Conservation (phyloP, 208 protist genomes). For the Leishmania martiniquensis region DNA sequence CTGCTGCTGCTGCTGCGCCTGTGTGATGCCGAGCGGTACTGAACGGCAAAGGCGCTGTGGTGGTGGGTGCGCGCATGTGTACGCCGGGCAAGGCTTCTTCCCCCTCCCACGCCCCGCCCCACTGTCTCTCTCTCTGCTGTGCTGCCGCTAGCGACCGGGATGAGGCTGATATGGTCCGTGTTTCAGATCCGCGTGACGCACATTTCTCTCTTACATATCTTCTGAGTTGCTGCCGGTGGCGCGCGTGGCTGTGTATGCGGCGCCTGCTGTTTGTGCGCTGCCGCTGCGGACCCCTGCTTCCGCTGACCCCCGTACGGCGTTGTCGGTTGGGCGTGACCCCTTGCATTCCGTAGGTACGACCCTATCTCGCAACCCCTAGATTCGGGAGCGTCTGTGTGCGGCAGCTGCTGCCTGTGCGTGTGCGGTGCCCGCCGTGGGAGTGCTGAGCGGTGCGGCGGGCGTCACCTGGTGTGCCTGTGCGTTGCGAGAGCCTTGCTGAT, state of each 20-base stretch:
- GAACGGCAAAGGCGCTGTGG: conserved; percentile 6
- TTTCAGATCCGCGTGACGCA: conserved; percentile 77
- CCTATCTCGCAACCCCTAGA: conserved; percentile 60
- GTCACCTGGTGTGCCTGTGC: not conserved
- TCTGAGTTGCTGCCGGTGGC: conserved; percentile 35
- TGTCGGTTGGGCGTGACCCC: conserved; percentile 48
- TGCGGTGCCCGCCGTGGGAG: too few relatives aligned
- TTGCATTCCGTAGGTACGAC: conserved; percentile 19
- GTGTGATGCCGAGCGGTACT: conserved; percentile 39
- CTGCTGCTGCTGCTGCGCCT: not conserved
- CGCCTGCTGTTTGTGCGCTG: not conserved
- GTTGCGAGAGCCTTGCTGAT: conserved; percentile 19
- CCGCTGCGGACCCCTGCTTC: not conserved
- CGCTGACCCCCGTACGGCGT: conserved; percentile 21
- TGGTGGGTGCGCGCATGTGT: not conserved
- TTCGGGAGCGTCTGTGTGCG: not conserved
- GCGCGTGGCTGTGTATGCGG: not conserved
- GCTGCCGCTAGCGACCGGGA: conserved; percentile 29
- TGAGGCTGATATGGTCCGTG: conserved; percentile 86
- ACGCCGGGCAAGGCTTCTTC: not conserved
- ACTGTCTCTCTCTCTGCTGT: not conserved
- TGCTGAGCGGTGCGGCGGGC: too few relatives aligned
- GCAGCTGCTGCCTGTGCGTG: not conserved
- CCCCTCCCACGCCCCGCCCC: too few relatives aligned
- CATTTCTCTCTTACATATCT: conserved; percentile 54